A percentile compares a stretch with the other conserved stretches of the same genome.
These are phyloP conservation scores for Fusarium dlaminii DNA, from an alignment of 2,329 filamentous ascomycete genomes.

Conservation along the genomic window DNA sequence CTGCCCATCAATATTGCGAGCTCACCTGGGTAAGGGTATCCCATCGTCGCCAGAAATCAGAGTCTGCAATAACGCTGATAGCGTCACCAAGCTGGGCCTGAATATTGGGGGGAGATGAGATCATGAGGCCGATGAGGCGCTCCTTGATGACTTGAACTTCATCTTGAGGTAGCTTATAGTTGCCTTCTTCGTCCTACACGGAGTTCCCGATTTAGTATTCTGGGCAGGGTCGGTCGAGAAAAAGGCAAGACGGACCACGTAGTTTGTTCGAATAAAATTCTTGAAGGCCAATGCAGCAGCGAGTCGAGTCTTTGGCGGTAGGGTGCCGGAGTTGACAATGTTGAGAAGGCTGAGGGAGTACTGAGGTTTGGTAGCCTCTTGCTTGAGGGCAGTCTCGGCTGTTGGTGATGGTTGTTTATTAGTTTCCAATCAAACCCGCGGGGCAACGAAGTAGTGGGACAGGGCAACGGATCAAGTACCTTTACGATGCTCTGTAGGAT, in stretches of 20 bases:
- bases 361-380: constrained; percentile 82
- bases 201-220: constrained; percentile 31
- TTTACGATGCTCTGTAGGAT: constrained; percentile 88
- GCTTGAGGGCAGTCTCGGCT: constrained; percentile 85
- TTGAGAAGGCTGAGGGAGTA: constrained; percentile 91
- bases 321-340: constrained; percentile 81
- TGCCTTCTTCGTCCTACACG: constrained; percentile 85
- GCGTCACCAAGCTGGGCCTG: constrained; percentile 96
- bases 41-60: constrained; percentile 96
- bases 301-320: constrained; percentile 82
- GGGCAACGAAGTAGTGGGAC: constrained; percentile 40
- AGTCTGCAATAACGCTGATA: constrained; percentile 96
- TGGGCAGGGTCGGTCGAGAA: constrained; percentile 5
- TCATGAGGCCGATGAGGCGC: constrained; percentile 97
- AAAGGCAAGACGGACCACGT: constrained; percentile 70
- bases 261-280: constrained; percentile 95
- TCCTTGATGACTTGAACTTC: constrained; percentile 93
- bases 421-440: constrained; percentile 45
- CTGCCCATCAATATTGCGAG: background rate
- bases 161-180: constrained; percentile 83
- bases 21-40: constrained; percentile 88
- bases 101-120: constrained; percentile 84
- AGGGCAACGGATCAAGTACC: constrained; percentile 61
- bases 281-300: constrained; percentile 95
- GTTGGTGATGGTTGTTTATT: constrained; percentile 48